Conservation (phyloP, 352 stramenopile genomes). For the Phytophthora capsici region DNA sequence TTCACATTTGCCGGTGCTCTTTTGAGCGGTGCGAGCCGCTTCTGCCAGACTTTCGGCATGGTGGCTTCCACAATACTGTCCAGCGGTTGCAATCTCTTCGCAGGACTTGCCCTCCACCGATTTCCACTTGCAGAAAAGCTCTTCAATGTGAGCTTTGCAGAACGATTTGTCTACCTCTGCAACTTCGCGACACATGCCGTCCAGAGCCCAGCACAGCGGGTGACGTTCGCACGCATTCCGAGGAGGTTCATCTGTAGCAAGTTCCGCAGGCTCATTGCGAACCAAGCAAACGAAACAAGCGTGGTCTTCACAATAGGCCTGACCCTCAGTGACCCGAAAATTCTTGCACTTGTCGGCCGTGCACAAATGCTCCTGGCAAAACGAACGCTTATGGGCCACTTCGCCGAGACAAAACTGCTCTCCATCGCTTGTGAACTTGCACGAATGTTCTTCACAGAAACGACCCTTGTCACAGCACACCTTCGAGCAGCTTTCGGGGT, state of each 20-base stretch:
- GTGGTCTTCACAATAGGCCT: conserved; percentile 59
- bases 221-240: conserved; percentile 62
- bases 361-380: conserved; percentile 59
- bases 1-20: conserved; percentile 30
- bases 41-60: not conserved
- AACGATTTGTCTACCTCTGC: conserved; percentile 40
- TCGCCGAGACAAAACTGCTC: conserved; percentile 32
- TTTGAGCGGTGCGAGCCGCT: not conserved
- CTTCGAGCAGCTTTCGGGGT: conserved; percentile 36
- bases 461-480: conserved; percentile 35
- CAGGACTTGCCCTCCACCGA: conserved; percentile 38
- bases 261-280: conserved; percentile 12
- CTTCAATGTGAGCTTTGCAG: conserved; percentile 46
- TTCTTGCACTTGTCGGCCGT: conserved; percentile 44
- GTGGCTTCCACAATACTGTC: conserved; percentile 47
- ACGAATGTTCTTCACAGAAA: conserved; percentile 47
- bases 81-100: conserved; percentile 29
- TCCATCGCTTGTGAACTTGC: conserved; percentile 32
- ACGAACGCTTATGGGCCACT: conserved; percentile 40
- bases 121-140: conserved; percentile 44
- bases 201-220: conserved; percentile 53
- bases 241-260: conserved; percentile 50
- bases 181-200: conserved; percentile 49
- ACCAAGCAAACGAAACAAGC: conserved; percentile 66
- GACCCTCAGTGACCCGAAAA: conserved; percentile 28